phyloP scores from a whole-genome alignment of 2,329 filamentous ascomycete species.

The Trichoderma pleuroti region DNA sequence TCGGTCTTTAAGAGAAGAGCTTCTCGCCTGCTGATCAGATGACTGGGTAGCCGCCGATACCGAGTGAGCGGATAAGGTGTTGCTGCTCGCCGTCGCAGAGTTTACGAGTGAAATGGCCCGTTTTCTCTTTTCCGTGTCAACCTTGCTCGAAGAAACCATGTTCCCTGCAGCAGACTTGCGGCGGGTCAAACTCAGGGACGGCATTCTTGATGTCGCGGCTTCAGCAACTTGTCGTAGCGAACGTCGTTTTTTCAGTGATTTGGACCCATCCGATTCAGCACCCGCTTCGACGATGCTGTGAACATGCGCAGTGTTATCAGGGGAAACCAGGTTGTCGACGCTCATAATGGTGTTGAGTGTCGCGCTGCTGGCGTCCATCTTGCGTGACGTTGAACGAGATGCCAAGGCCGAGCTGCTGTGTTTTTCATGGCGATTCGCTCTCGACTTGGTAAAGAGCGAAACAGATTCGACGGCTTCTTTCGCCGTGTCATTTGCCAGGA shows the following conservation, averaged over 20 bases:
- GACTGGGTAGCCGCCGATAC: neutral
- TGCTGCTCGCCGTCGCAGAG: neutral
- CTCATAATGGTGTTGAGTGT: conserved; percentile 50
- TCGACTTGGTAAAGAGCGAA: neutral
- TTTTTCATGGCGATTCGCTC: neutral
- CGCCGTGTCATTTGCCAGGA: neutral
- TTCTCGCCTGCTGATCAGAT: conserved; percentile 6
- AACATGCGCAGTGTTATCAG: neutral
- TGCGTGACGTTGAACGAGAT: conserved; percentile 37
- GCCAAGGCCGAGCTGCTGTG: conserved; percentile 32
- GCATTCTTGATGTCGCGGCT: conserved; percentile 12
- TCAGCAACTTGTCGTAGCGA: conserved; percentile 14
- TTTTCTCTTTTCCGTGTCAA: neutral
- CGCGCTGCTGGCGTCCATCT: conserved; percentile 43
- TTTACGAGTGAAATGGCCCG: neutral
- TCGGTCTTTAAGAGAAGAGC: conserved; percentile 15
- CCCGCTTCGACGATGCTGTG: neutral
- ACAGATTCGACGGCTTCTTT: neutral
- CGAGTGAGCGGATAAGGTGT: neutral
- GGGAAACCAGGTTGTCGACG: conserved; percentile 42
- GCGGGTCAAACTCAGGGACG: conserved; percentile 7
- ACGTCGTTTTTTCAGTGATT: conserved; percentile 8
- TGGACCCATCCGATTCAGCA: neutral
- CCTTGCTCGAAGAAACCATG: neutral
- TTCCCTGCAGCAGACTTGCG: conserved; percentile 17